Evolutionary conservation across 73 alveolate species (phyloP), one percentile per base, ranked within the genome.

Genomic region (Paramecium caudatum): DNA sequence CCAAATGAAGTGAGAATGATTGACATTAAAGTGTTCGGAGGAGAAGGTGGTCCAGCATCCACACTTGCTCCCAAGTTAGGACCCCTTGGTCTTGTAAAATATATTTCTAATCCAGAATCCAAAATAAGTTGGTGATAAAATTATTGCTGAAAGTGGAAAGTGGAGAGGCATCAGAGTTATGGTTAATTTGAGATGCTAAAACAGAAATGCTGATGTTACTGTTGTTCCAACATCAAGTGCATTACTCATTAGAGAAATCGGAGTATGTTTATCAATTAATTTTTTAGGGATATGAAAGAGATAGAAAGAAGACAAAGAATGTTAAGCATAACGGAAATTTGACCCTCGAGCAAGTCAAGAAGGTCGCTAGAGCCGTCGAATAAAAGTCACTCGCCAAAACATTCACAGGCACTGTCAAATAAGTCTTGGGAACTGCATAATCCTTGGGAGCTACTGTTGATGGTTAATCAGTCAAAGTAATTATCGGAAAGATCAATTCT

Each of bases 291-390:
- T 95, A 93, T 49, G 93, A 46, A 39, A 74, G 96, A 82, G 95
- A 92, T 81, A 90, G 96, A 91, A 92, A 88, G 92, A 92, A 92
- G 91, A 82, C 85, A 21, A 92, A 92, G 90, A 91, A 91, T 39
- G 91, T 92, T 70, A 83, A 92, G 74, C 96, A 92, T 68, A 61
- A 82, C 82, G 96, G 96, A 91, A 91, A 92, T 82, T 82, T 92
- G 45, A 91, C 91, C 47, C 85, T 80, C 55, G 96, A 92, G 41
- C 88, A 90, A 92, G 82, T 91, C 82, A 92, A 82, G 47, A 91
- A 68, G 47, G 92, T 92, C 23, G 96, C 96, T 39, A 82, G 61
- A 84, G 47, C 39, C 15, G 81, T 82, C 81, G 90, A 91, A 70
- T 65, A 70, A 19, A 92, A 91, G 82, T 47, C 91, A n/a, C 50